phyloP scores from a whole-genome alignment of 306 rosid species.

The Adenanthera pavonina region DNA sequence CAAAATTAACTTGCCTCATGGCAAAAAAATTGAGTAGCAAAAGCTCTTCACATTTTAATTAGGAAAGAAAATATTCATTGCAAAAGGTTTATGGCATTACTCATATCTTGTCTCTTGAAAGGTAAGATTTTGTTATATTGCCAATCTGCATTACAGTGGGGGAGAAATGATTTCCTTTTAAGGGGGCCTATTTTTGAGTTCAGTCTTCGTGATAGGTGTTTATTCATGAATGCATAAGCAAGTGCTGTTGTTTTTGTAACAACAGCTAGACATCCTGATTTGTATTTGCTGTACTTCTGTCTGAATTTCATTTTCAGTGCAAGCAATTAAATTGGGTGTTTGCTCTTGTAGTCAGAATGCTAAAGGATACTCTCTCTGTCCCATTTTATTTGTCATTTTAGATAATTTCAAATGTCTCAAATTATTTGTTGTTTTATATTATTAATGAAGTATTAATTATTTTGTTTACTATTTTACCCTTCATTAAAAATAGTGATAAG shows the following conservation, averaged over 20 bases:
- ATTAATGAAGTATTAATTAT: too few species aligned
- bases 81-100: not conserved
- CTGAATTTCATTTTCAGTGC: not conserved
- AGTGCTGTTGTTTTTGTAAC: not conserved
- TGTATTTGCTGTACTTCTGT: not conserved
- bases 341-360: not conserved
- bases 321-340: slow-evolving; percentile 8
- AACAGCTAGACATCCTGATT: not conserved
- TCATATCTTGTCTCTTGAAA: not conserved
- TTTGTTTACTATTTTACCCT: too few species aligned
- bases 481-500: too few species aligned
- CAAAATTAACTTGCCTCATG: not conserved
- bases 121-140: not conserved
- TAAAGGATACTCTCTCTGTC: not conserved
- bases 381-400: too few species aligned
- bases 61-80: not conserved
- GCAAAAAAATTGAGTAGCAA: not conserved
- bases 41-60: not conserved
- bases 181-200: not conserved
- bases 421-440: too few species aligned
- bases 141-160: not conserved
- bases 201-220: not conserved
- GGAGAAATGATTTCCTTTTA: not conserved
- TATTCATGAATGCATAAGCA: not conserved
- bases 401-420: too few species aligned